Percentiles rank a stretch among this genome's conserved stretches.
phyloP scores from a whole-genome alignment of 768 basidiomycete species.

The Tulasnella sp. region DNA sequence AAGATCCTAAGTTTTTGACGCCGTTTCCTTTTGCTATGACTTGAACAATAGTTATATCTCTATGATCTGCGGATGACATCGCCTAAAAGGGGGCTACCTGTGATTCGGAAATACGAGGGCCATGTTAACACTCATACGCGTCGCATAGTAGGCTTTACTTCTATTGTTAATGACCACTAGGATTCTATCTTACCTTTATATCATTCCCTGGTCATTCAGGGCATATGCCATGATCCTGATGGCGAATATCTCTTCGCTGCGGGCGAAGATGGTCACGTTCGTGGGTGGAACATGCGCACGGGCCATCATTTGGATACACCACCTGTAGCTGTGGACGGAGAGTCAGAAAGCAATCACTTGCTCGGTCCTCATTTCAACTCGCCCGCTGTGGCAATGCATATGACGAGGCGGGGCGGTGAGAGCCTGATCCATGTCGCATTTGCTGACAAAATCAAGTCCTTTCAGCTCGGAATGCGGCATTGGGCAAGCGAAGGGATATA shows the following conservation, averaged over 20 bases:
- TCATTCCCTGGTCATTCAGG: neutral
- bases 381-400: neutral
- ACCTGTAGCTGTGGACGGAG: neutral
- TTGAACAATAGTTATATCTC: neutral
- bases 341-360: neutral
- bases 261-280: slow-evolving; percentile 13
- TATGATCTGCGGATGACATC: slow-evolving; percentile 5
- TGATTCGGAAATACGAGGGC: neutral
- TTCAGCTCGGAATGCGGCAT: neutral
- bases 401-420: neutral
- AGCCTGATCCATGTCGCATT: neutral
- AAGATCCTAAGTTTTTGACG: neutral
- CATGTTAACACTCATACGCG: neutral
- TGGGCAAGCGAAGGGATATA: too few species aligned
- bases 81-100: neutral
- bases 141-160: neutral
- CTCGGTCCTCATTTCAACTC: neutral
- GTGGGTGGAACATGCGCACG: slow-evolving; percentile 16
- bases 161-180: neutral
- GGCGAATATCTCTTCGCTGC: slow-evolving; percentile 17
- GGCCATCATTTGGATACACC: slow-evolving; percentile 4
- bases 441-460: neutral
- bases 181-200: neutral
- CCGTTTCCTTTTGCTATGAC: neutral
- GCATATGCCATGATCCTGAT: neutral